Evolutionary conservation across 495 filamentous ascomycete genomes (phyloP), one percentile per base, ranked within the genome.

Genomic region (Lichina pygmaea): DNA sequence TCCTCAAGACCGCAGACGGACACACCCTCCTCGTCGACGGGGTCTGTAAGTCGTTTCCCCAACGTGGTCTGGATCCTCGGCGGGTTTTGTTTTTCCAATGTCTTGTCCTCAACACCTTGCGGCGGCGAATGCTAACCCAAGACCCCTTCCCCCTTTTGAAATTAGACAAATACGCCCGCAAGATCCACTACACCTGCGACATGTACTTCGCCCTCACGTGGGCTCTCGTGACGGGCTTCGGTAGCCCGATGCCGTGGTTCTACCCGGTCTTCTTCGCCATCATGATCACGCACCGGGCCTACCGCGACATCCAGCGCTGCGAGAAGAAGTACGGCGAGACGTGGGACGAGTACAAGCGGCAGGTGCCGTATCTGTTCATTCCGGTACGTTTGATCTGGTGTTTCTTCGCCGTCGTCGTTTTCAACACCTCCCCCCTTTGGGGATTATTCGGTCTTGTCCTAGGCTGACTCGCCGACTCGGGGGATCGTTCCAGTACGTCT

Each of bases 101-200:
- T n/a, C 4, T 24, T 24, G 24, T 24, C 24, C 24, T 24, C 24
- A 24, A 24, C 24, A 24, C 4, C 24, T 24, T 24, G n/a, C n/a
- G n/a, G n/a, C n/a, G n/a, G n/a, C n/a, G n/a, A n/a, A 39, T 11
- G 24, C 24, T 24, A 24, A 24, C 24, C 24, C 24, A 24, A 24
- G 24, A 24, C 24, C 24, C 24, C 24, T 4, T 24, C 16, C 16
- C 5, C 3, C 10, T 17, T 12, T 43, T 12, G 24, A 30, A 12
- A 15, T 13, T 50, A 66, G 62, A 91, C 54, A 79, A 77, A 47
- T 72, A 83, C 50, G 89, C 86, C 31, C 76, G 89, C 57, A 97
- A 97, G 66, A 74, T 93, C 45, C 86, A 97, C 60, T 95, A 95
- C 57, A 77, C 81, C 6, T 91, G 83, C 60, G 89, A 97, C 58